Conservation (phyloP, 768 basidiomycete genomes). For the Podaxis pistillaris region DNA sequence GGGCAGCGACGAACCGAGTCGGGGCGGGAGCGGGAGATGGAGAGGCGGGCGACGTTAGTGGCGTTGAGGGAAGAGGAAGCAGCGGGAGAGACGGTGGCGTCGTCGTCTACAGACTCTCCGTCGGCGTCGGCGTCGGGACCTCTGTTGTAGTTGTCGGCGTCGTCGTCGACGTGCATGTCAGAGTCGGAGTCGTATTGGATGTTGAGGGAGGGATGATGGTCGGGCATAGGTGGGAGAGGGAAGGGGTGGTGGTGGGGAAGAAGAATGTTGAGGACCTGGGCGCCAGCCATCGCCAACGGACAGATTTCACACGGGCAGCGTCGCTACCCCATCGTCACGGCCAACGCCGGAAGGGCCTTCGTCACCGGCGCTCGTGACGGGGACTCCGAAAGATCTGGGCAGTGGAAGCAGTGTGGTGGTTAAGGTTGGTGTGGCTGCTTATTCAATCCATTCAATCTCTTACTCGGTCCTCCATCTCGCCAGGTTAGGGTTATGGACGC, state of each 20-base stretch:
- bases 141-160: constrained; percentile 45
- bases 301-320: constrained; percentile 55
- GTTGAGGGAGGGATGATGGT: constrained; percentile 43
- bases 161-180: constrained; percentile 74
- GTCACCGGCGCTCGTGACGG: constrained; percentile 58
- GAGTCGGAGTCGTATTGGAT: constrained; percentile 61
- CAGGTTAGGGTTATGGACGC: constrained; percentile 19
- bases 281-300: constrained; percentile 55
- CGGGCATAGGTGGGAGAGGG: constrained; percentile 23
- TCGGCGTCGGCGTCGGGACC: constrained; percentile 63
- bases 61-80: constrained; percentile 32
- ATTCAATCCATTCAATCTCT: constrained; percentile 8
- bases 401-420: constrained; percentile 5
- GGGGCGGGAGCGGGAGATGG: constrained; percentile 23
- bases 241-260: constrained; percentile 31
- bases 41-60: constrained; percentile 24
- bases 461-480: constrained; percentile 6
- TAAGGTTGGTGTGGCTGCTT: constrained; percentile 14
- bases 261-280: constrained; percentile 43
- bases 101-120: constrained; percentile 60
- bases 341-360: constrained; percentile 57
- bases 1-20: constrained; percentile 38
- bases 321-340: constrained; percentile 59
- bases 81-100: constrained; percentile 34
- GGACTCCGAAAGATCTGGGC: constrained; percentile 37